These are phyloP conservation scores for Calonectria fujianensis DNA, from an alignment of 2,329 filamentous ascomycete genomes.

Conservation along the genomic window DNA sequence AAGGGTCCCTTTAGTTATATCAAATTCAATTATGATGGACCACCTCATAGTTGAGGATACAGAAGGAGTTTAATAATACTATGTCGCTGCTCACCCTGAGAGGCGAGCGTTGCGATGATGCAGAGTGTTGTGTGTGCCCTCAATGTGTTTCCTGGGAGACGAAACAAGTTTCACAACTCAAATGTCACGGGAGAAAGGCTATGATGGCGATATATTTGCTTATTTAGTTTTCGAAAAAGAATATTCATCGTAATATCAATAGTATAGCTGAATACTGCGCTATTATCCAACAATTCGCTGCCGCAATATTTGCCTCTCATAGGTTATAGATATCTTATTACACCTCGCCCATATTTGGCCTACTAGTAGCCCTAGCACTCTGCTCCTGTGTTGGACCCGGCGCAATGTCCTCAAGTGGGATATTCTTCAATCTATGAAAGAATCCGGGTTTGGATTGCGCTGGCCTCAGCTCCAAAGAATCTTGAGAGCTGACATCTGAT, in stretches of 20 bases:
- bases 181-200: too few species aligned
- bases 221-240: not conserved
- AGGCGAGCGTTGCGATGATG: too few species aligned
- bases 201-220: not conserved
- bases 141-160: too few species aligned
- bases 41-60: too few species aligned
- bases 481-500: not conserved
- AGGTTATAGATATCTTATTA: not conserved
- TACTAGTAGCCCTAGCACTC: not conserved
- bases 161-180: too few species aligned
- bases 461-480: not conserved
- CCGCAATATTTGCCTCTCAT: too few species aligned
- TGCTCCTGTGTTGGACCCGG: not conserved
- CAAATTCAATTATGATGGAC: too few species aligned
- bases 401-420: slow-evolving; percentile 9
- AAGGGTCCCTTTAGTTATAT: not conserved
- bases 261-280: not conserved
- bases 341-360: not conserved
- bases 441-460: not conserved
- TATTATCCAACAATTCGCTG: not conserved
- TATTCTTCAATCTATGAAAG: not conserved
- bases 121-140: too few species aligned
- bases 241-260: too few species aligned
- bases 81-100: too few species aligned
- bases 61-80: too few species aligned